Evolutionary conservation across 108 stramenopile species (phyloP), one percentile per base, ranked within the genome.

Genomic region (Nannochloropsis salina): DNA sequence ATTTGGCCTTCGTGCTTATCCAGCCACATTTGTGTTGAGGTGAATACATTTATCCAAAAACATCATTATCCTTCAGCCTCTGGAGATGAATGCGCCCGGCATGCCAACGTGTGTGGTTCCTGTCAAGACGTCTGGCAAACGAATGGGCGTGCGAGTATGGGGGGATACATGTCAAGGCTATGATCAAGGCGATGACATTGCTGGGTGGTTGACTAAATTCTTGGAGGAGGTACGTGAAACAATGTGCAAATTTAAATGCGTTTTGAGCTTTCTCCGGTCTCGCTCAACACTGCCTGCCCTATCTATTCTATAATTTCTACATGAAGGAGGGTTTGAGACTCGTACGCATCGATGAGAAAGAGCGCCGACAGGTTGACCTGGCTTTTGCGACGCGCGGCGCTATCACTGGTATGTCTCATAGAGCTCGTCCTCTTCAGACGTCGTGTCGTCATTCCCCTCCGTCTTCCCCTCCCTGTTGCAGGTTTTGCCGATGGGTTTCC

Each of bases 401-500:
- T 2, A 74, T 74, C 61, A 74, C 61, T n/a, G 61, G 61, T 74
- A n/a, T n/a, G 6, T 74, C 5, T 5, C 40, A 41, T 2, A 12
- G 22, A 81, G 22, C 81, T 44, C 9, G 2, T 74, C n/a, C 15
- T 10, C 47, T 15, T 51, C 47, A 12, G 15, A 51, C 12, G 10
- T 12, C 15, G 12, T 51, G 15, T 51, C 15, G 15, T 15, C 61
- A 15, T 74, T 8, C 61, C 61, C 6, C 61, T 74, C 5, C 20
- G 6, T 74, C n/a, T n/a, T 8, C 2, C 61, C 61, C 4, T 74
- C n/a, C 15, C n/a, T 74, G 15, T 74, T 44, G 90, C 92, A 18
- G 90, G 89, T 83, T 93, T 92, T 80, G 86, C 91, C 2, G 92
- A 93, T 86, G 92, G 91, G 15, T 93, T 91, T 42, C 92, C 92